Conservation (phyloP, 176 grass and related monocot species). For the Musa beccarii region DNA sequence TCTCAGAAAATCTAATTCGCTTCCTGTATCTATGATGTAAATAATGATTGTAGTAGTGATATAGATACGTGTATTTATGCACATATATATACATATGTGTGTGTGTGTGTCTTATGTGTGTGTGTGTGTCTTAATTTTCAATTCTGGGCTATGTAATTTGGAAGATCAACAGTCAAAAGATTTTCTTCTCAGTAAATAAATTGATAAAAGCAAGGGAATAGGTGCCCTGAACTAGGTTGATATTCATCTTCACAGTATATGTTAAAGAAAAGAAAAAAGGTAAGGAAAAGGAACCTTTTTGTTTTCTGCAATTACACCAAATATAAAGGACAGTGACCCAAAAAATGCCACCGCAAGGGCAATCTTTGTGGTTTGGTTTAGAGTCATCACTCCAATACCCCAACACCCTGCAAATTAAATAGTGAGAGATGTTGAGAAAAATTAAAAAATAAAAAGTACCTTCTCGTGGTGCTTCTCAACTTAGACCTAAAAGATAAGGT, state of each 20-base stretch:
- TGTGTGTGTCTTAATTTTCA: no score
- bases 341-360: slow-evolving; percentile 38
- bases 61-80: no score
- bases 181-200: neutral
- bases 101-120: no score
- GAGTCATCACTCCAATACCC: slow-evolving; percentile 32
- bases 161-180: neutral
- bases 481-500: neutral
- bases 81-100: no score
- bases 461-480: neutral
- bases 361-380: slow-evolving; percentile 18
- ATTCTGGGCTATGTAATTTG: neutral
- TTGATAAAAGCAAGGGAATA: neutral
- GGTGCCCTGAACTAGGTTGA: neutral
- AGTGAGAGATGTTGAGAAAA: neutral
- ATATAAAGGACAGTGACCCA: slow-evolving; percentile 43
- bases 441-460: neutral
- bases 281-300: slow-evolving; percentile 54
- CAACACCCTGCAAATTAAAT: neutral
- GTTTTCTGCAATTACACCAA: slow-evolving; percentile 68
- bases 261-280: neutral
- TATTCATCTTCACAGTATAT: neutral
- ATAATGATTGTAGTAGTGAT: no score
- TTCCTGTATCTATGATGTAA: no score
- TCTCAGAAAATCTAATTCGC: no score